Evolutionary conservation across 2,329 filamentous ascomycete species (phyloP).

Genomic region (Aspergillus calidoustus): DNA sequence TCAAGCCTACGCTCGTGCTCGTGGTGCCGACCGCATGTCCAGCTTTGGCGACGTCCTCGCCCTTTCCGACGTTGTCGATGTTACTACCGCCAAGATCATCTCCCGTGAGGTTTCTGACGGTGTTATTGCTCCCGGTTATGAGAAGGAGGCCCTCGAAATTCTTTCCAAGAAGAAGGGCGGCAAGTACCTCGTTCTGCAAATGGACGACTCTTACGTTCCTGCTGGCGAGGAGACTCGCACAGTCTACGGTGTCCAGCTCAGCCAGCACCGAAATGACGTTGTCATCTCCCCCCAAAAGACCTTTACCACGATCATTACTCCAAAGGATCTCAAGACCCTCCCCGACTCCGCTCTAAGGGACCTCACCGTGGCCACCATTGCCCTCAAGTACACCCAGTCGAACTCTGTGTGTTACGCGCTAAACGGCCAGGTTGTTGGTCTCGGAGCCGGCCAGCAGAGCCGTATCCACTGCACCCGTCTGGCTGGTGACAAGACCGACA

Average conservation of each 20-base stretch:
- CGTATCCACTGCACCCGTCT: conserved; percentile 98
- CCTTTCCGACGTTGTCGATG: conserved; percentile 85
- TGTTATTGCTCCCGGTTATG: conserved; percentile 88
- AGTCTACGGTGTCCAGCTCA: conserved; percentile 85
- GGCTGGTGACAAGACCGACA: conserved; percentile 97
- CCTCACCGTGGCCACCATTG: conserved; percentile 92
- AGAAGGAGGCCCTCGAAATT: conserved; percentile 83
- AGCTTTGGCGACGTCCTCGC: conserved; percentile 97
- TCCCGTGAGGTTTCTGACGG: conserved; percentile 97
- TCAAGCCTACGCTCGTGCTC: conserved; percentile 92
- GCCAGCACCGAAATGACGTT: conserved; percentile 91
- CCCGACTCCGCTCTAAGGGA: conserved; percentile 84
- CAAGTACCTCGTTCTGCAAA: conserved; percentile 93
- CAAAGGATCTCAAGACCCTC: conserved; percentile 74
- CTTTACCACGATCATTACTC: conserved; percentile 83
- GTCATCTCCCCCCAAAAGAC: conserved; percentile 79
- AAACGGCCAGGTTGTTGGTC: conserved; percentile 89
- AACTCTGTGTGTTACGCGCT: conserved; percentile 98
- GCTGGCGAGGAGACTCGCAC: conserved; percentile 75
- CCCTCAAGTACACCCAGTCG: conserved; percentile 97
- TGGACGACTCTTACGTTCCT: conserved; percentile 87
- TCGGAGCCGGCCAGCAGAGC: conserved; percentile 95
- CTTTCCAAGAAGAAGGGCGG: conserved; percentile 98
- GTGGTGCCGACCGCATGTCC: conserved; percentile 97
- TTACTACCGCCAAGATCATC: conserved; percentile 95